Percentiles rank a stretch among this genome's conserved stretches.
These are phyloP conservation scores for Diaporthe velutina DNA, from an alignment of 2,329 filamentous ascomycete species.

Conservation along the genomic window DNA sequence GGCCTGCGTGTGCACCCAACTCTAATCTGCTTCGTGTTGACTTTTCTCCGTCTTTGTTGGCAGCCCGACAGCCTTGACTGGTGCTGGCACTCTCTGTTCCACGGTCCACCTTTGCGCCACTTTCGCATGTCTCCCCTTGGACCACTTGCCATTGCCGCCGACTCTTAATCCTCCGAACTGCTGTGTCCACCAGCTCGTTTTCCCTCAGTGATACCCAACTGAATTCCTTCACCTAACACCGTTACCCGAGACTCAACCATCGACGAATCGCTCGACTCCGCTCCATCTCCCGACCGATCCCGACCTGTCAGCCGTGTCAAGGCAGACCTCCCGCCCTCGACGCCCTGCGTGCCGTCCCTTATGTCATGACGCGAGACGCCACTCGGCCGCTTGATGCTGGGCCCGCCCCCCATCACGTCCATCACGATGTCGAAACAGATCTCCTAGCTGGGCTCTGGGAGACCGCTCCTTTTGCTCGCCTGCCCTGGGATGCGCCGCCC, in stretches of 20 bases:
- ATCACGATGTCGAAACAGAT: conserved; percentile 56
- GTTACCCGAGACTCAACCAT: not conserved
- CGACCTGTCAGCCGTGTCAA: not conserved
- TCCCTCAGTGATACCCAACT: conserved; percentile 15
- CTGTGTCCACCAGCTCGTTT: not conserved
- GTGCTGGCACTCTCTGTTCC: not conserved
- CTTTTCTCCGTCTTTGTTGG: not conserved
- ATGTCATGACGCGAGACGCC: conserved; percentile 66
- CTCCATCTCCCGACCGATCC: not conserved
- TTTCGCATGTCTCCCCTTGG: conserved; percentile 5
- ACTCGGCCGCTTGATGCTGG: conserved; percentile 51
- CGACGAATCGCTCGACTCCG: not conserved
- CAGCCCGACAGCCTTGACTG: not conserved
- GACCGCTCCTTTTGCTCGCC: conserved; percentile 68
- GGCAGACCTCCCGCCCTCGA: conserved; percentile 19
- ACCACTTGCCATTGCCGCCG: conserved; percentile 9
- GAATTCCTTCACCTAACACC: not conserved
- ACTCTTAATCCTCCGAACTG: not conserved
- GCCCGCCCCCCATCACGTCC: conserved; percentile 42
- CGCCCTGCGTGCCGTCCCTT: conserved; percentile 23
- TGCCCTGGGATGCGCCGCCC: conserved; percentile 71
- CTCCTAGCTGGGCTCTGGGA: conserved; percentile 72
- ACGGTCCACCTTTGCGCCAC: conserved; percentile 25
- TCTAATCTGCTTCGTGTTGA: not conserved
- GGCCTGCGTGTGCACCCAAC: conserved; percentile 10